Conservation (phyloP, 2,329 filamentous ascomycete species). For the Aschersonia sp. region DNA sequence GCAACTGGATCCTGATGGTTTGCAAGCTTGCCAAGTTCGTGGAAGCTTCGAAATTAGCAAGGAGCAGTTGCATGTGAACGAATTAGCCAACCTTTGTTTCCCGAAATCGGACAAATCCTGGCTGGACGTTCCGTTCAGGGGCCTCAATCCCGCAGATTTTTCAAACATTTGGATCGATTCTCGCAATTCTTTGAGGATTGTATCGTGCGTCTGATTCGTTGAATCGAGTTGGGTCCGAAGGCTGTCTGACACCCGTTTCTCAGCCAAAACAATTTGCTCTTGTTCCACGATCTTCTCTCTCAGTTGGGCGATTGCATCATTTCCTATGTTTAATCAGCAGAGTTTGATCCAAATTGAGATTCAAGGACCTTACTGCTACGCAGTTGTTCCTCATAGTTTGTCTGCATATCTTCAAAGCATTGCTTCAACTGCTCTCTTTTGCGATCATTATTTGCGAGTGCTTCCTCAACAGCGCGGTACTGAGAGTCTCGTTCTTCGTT, state of each 20-base stretch:
- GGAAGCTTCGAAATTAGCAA: neutral
- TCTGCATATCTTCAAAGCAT: conserved; percentile 14
- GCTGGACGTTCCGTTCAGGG: neutral
- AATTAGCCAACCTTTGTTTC: no score
- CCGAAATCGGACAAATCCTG: no score
- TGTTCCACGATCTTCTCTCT: conserved; percentile 8
- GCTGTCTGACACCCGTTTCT: neutral
- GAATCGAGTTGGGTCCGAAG: conserved; percentile 1
- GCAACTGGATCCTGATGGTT: neutral
- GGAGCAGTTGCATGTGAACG: no score
- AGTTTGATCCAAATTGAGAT: no score
- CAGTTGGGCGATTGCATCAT: conserved; percentile 10
- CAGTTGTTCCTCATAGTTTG: conserved; percentile 8
- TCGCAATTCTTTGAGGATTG: neutral
- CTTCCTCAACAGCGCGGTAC: conserved; percentile 11
- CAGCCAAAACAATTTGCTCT: conserved; percentile 4
- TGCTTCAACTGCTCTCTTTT: conserved; percentile 17
- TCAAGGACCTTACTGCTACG: conserved; percentile 9
- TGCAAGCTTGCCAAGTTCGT: conserved; percentile 1
- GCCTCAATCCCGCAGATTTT: neutral
- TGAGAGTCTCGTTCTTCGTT: conserved; percentile 10
- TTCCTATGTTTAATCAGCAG: conserved; percentile 7
- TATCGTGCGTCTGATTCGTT: neutral
- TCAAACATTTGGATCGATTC: conserved; percentile 1
- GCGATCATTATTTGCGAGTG: conserved; percentile 13